phyloP scores from a whole-genome alignment of 495 filamentous ascomycete genomes.

The Diplogelasinospora grovesii region DNA sequence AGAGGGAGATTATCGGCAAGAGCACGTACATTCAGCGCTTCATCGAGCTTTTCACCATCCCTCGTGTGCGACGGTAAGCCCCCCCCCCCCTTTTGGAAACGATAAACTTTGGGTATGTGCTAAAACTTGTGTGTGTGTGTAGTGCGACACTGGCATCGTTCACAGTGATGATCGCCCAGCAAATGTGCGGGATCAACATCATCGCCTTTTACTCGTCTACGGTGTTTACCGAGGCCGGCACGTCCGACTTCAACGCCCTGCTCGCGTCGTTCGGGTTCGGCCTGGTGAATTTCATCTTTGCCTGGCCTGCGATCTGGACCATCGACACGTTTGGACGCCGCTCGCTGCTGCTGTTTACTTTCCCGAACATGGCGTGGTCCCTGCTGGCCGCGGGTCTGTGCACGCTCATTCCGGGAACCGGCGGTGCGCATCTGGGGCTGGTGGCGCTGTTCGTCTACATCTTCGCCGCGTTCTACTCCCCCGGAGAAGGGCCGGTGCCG shows the following conservation, averaged over 20 bases:
- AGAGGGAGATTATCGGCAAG: conserved; percentile 26
- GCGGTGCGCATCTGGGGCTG: conserved; percentile 49
- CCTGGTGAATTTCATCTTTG: conserved; percentile 75
- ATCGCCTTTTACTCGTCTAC: conserved; percentile 82
- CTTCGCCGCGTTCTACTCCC: conserved; percentile 67
- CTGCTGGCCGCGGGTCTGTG: conserved; percentile 65
- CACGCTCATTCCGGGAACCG: conserved; percentile 52
- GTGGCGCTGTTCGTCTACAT: conserved; percentile 68
- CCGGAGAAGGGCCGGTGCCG: conserved; percentile 76
- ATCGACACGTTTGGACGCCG: conserved; percentile 83
- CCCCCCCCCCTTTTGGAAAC: too few species aligned
- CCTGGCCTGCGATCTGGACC: conserved; percentile 73
- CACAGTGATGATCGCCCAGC: conserved; percentile 71
- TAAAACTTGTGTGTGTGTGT: too few species aligned
- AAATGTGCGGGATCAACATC: conserved; percentile 84
- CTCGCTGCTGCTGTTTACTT: conserved; percentile 71
- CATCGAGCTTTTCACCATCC: conserved; percentile 51
- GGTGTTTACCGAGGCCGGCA: conserved; percentile 60
- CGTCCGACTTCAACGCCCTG: conserved; percentile 51
- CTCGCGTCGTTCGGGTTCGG: conserved; percentile 75
- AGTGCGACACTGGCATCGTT: conserved; percentile 55
- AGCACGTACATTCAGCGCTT: conserved; percentile 47
- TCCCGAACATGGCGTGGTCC: conserved; percentile 79
- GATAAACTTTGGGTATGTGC: too few species aligned
- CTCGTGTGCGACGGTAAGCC: conserved; percentile 55